These are phyloP conservation scores for Claviceps maximensis DNA, from an alignment of 2,329 filamentous ascomycete genomes.

Conservation along the genomic window DNA sequence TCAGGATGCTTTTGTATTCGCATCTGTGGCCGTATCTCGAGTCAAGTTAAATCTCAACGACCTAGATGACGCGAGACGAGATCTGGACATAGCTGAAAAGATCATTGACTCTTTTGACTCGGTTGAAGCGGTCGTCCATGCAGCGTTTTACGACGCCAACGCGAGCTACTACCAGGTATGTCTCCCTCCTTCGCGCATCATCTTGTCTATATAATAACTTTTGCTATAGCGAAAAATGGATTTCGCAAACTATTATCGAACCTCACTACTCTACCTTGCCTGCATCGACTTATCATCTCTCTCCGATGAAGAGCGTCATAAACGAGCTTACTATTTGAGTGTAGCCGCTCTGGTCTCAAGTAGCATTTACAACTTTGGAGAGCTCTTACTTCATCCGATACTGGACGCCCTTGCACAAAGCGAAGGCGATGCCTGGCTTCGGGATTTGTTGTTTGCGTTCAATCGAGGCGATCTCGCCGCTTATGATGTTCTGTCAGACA, in stretches of 20 bases:
- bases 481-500: conserved; percentile 70
- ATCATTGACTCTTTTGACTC: conserved; percentile 87
- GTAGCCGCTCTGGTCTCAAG: conserved; percentile 87
- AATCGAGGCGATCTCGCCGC: conserved; percentile 86
- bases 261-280: conserved; percentile 91
- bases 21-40: conserved; percentile 76
- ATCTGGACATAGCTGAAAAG: conserved; percentile 75
- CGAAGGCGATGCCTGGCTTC: conserved; percentile 72
- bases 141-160: conserved; percentile 90
- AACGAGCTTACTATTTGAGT: conserved; percentile 81
- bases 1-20: conserved; percentile 92
- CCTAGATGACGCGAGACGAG: conserved; percentile 69
- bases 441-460: conserved; percentile 92
- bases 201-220: neutral
- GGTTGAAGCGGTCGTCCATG: conserved; percentile 90
- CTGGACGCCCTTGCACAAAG: conserved; percentile 64
- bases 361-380: conserved; percentile 98
- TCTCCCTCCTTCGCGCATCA: neutral
- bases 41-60: conserved; percentile 74
- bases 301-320: conserved; percentile 59
- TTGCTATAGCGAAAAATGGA: conserved; percentile 54
- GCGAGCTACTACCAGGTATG: conserved; percentile 79
- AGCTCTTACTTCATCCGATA: conserved; percentile 94
- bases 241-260: conserved; percentile 94
- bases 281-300: conserved; percentile 78